A percentile compares a stretch with the other conserved stretches of the same genome.
Evolutionary conservation across 2,329 filamentous ascomycete genomes (phyloP).

Genomic region (Colletotrichum tamarilloi): DNA sequence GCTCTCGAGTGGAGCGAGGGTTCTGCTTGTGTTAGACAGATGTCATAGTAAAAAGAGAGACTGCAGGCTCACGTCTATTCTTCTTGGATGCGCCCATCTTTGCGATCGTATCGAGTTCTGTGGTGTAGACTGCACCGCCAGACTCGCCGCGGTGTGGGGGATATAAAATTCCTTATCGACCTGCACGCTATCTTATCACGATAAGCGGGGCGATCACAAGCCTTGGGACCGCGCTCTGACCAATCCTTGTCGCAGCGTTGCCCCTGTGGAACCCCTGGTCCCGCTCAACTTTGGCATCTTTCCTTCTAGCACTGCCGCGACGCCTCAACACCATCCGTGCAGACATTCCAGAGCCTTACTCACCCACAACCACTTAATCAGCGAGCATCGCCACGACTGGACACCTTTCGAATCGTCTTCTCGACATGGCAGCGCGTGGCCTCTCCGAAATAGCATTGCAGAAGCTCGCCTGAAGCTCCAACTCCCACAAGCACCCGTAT

Average conservation of each 20-base stretch:
- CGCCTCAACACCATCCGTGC: conserved; percentile 13
- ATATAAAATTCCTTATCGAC: conserved; percentile 36
- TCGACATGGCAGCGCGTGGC: conserved; percentile 28
- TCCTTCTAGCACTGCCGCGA: neutral
- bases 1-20: conserved; percentile 79
- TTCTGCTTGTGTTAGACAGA: conserved; percentile 52
- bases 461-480: conserved; percentile 33
- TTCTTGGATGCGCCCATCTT: conserved; percentile 42
- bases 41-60: neutral
- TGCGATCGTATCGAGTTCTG: conserved; percentile 9
- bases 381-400: conserved; percentile 20
- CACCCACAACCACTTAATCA: conserved; percentile 27
- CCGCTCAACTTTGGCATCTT: conserved; percentile 15
- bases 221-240: conserved; percentile 15
- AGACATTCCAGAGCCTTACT: conserved; percentile 17
- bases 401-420: conserved; percentile 4
- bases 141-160: conserved; percentile 20
- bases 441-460: conserved; percentile 9
- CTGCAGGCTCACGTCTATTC: conserved; percentile 39
- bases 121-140: neutral
- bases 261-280: conserved; percentile 32
- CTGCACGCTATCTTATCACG: conserved; percentile 24
- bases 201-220: conserved; percentile 27
- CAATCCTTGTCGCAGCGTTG: conserved; percentile 22
- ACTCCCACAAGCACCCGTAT: neutral